Percentiles rank a stretch among this genome's conserved stretches.
phyloP scores from a whole-genome alignment of 805 yeast species.

The Candida methanosorbosa region DNA sequence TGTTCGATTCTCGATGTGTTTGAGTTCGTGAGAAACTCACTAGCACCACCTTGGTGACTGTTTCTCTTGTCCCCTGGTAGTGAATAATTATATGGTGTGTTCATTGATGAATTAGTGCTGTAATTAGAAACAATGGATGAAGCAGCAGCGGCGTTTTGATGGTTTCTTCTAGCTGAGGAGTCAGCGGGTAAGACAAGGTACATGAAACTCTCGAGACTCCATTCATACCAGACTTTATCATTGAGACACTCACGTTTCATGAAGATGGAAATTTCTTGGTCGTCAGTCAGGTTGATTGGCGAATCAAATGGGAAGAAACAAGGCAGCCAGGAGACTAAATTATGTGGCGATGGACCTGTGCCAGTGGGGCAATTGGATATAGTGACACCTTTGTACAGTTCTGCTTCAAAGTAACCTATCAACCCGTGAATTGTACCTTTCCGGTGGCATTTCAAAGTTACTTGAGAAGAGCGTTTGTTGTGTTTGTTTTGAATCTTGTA shows the following conservation, averaged over 20 bases:
- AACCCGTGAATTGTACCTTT: constrained; percentile 63
- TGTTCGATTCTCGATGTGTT: neutral
- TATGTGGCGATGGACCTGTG: constrained; percentile 27
- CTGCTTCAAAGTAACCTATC: constrained; percentile 67
- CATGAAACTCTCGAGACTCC: constrained; percentile 49
- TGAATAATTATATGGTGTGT: no score
- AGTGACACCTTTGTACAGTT: constrained; percentile 48
- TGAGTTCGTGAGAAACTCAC: no score
- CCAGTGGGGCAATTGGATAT: constrained; percentile 41
- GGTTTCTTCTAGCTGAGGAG: constrained; percentile 6
- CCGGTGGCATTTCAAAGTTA: constrained; percentile 32
- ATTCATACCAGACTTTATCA: constrained; percentile 54
- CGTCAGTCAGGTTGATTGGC: constrained; percentile 45
- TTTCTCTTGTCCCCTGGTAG: no score
- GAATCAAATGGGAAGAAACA: constrained; percentile 49
- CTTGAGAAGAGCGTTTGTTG: constrained; percentile 13
- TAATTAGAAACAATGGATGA: no score
- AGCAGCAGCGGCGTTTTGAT: no score
- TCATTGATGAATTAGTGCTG: no score
- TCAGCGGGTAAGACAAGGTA: constrained; percentile 22
- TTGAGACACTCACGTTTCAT: constrained; percentile 38
- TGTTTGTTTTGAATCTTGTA: constrained; percentile 7
- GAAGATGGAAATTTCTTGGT: constrained; percentile 43
- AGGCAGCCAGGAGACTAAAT: constrained; percentile 62
- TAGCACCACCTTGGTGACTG: no score